Percentiles rank a stretch among this genome's conserved stretches.
These are phyloP conservation scores for Sugiyamaella qingdaonensis DNA, from an alignment of 805 yeast species.

Conservation along the genomic window DNA sequence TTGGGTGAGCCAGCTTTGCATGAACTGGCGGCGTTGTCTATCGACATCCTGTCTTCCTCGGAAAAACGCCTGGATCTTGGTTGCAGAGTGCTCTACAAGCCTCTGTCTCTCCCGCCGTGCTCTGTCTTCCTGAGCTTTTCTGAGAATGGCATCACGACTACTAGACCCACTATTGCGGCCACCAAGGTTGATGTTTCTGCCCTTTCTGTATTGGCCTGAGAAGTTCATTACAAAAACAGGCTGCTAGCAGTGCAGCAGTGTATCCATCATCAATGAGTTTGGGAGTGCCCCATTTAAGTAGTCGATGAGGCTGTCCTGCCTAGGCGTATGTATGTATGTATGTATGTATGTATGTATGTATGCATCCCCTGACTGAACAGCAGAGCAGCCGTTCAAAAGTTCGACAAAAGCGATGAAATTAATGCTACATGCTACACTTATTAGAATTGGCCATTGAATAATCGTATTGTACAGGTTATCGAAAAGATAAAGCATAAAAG, in stretches of 20 bases:
- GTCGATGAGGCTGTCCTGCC: too few species aligned
- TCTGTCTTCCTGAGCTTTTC: constrained; percentile 63
- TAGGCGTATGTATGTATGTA: too few species aligned
- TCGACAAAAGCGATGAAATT: too few species aligned
- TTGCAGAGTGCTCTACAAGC: constrained; percentile 46
- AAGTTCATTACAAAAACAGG: constrained; percentile 42
- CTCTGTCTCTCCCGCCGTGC: constrained; percentile 57
- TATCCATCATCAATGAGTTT: neutral
- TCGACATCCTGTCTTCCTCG: constrained; percentile 39
- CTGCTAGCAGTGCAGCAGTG: neutral
- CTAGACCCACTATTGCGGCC: constrained; percentile 38
- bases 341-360: too few species aligned
- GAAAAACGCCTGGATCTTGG: constrained; percentile 46
- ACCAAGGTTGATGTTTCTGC: constrained; percentile 63
- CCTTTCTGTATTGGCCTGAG: constrained; percentile 58
- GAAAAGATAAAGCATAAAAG: neutral
- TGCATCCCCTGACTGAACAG: too few species aligned
- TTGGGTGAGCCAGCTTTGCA: constrained; percentile 30
- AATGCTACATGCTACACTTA: neutral
- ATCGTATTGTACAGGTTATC: neutral
- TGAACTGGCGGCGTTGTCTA: constrained; percentile 28
- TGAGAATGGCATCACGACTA: constrained; percentile 44
- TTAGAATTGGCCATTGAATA: neutral
- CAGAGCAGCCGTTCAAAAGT: too few species aligned
- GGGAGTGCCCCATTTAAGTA: too few species aligned